Percentiles rank a stretch among this genome's conserved stretches.
These are phyloP conservation scores for Penicillium taxi DNA, from an alignment of 495 filamentous ascomycete species.

Conservation along the genomic window DNA sequence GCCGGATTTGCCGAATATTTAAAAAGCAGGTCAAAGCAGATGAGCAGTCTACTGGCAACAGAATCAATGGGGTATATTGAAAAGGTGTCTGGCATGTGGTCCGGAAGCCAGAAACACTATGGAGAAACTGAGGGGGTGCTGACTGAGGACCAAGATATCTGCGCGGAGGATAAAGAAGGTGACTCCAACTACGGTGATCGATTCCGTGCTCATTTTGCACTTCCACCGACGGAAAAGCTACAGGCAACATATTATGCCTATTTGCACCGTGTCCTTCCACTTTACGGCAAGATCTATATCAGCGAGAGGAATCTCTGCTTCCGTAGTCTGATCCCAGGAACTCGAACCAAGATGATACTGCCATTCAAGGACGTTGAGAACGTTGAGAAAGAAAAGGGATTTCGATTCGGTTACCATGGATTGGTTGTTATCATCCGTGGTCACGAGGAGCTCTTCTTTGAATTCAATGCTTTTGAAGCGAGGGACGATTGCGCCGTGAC, in stretches of 20 bases:
- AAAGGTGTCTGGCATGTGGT: constrained; percentile 97
- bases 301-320: constrained; percentile 89
- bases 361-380: constrained; percentile 91
- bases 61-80: constrained; percentile 97
- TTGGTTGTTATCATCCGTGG: constrained; percentile 86
- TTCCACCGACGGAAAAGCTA: constrained; percentile 76
- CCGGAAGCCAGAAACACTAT: constrained; percentile 85
- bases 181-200: constrained; percentile 58
- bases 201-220: constrained; percentile 83
- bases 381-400: constrained; percentile 90
- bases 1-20: constrained; percentile 79
- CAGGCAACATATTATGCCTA: constrained; percentile 86
- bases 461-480: constrained; percentile 67
- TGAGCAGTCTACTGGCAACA: constrained; percentile 79
- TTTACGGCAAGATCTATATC: constrained; percentile 96
- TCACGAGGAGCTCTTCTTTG: constrained; percentile 95
- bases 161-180: constrained; percentile 57
- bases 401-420: constrained; percentile 84
- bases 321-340: constrained; percentile 81
- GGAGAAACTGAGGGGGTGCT: constrained; percentile 61
- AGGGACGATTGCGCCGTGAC: constrained; percentile 87
- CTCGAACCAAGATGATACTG: constrained; percentile 86
- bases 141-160: constrained; percentile 54
- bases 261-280: constrained; percentile 76
- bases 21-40: constrained; percentile 63